These are phyloP conservation scores for Puccinellia tenuiflora DNA, from an alignment of 176 grass and related monocot genomes.

Conservation along the genomic window DNA sequence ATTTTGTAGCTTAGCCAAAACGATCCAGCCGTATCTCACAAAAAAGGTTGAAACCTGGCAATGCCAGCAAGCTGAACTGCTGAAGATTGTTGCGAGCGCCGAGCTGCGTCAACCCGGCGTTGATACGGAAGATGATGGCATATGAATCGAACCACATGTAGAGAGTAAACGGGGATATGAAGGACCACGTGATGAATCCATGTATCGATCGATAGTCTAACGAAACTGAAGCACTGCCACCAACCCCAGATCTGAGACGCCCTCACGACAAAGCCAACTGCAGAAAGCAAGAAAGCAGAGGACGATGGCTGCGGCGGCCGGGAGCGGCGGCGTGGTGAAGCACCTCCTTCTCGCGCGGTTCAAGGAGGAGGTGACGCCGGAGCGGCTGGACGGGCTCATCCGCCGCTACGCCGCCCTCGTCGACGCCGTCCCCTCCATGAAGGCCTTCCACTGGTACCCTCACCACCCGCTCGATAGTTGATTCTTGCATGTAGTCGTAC, in stretches of 20 bases:
- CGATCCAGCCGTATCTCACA: too few species aligned
- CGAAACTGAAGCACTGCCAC: neutral
- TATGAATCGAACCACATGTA: too few species aligned
- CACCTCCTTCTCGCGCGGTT: constrained; percentile 66
- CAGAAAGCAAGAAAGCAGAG: neutral
- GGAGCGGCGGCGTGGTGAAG: constrained; percentile 44
- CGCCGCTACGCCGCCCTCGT: constrained; percentile 72
- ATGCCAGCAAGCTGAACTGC: too few species aligned
- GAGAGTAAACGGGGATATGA: too few species aligned
- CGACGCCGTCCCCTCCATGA: constrained; percentile 63
- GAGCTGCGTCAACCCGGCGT: too few species aligned
- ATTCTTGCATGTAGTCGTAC: neutral
- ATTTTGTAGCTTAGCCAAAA: too few species aligned
- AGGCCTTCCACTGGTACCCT: constrained; percentile 85
- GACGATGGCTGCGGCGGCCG: neutral
- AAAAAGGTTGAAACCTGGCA: too few species aligned
- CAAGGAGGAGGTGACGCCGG: constrained; percentile 65
- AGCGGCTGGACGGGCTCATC: constrained; percentile 51
- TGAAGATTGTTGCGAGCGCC: too few species aligned
- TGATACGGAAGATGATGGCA: too few species aligned
- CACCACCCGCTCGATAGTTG: too few species aligned
- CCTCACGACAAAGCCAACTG: neutral
- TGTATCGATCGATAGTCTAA: too few species aligned
- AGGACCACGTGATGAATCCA: too few species aligned
- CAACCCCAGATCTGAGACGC: neutral